phyloP scores from a whole-genome alignment of 148 eudicot genomes.

The Persicaria tinctoria region DNA sequence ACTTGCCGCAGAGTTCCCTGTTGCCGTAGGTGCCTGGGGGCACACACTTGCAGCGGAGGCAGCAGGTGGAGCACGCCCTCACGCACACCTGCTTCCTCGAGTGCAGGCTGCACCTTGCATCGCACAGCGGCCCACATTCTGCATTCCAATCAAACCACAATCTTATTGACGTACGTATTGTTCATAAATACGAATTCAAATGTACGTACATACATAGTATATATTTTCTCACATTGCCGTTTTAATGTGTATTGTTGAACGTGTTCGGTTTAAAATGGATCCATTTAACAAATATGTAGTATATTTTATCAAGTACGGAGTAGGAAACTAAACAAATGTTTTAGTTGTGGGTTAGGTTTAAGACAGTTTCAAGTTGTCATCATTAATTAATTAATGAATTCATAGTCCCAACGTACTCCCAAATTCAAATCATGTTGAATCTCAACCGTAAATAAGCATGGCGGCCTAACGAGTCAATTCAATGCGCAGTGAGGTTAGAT shows the following conservation, averaged over 20 bases:
- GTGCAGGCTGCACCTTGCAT: conserved; percentile 44
- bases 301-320: no score
- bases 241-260: neutral
- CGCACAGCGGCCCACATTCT: conserved; percentile 52
- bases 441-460: no score
- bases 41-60: conserved; percentile 67
- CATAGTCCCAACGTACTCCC: no score
- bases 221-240: neutral
- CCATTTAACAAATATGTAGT: neutral
- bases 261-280: neutral
- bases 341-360: no score
- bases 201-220: neutral
- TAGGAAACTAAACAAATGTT: no score
- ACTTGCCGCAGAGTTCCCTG: conserved; percentile 48
- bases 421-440: no score
- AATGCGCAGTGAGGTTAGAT: no score
- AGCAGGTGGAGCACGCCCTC: conserved; percentile 64
- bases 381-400: no score
- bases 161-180: neutral
- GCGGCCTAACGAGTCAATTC: no score
- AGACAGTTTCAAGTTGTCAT: no score
- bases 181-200: neutral
- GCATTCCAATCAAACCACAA: conserved; percentile 14
- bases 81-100: conserved; percentile 39
- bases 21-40: conserved; percentile 76